phyloP scores from a whole-genome alignment of 108 stramenopile species.

The Nitzschia sp. region DNA sequence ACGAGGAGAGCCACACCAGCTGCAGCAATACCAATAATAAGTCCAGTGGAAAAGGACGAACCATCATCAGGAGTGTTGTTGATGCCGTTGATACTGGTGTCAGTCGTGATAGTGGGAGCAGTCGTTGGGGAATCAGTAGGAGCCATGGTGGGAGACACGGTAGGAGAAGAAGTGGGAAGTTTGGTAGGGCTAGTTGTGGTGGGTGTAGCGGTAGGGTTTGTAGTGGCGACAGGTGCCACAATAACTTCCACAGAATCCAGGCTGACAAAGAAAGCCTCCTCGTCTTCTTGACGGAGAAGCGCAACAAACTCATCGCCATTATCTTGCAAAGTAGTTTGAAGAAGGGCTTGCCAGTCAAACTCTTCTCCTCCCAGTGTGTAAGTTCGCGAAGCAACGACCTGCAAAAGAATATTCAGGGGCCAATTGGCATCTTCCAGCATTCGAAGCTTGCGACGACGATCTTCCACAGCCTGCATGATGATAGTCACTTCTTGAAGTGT shows the following conservation, averaged over 20 bases:
- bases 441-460: not conserved
- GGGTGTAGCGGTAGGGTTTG: not conserved
- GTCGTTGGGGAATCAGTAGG: not conserved
- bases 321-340: not conserved
- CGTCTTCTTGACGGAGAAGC: not conserved
- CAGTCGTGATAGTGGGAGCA: not conserved
- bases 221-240: not conserved
- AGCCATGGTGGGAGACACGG: not conserved
- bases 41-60: slow-evolving; percentile 8
- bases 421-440: not conserved
- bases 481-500: slow-evolving; percentile 1
- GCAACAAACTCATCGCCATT: not conserved
- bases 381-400: not conserved
- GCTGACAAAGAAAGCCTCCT: not conserved
- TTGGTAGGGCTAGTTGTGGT: not conserved
- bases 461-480: not conserved
- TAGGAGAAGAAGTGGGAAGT: not conserved
- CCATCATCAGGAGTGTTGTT: slow-evolving; percentile 2
- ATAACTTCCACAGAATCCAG: not conserved
- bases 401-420: slow-evolving; percentile 1
- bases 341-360: not conserved
- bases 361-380: not conserved
- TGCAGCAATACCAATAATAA: slow-evolving; percentile 22
- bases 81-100: not conserved
- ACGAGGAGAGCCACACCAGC: slow-evolving; percentile 15